Percentiles rank a stretch among this genome's conserved stretches.
Conservation (phyloP, 2,329 filamentous ascomycete species). For the Diaporthe capsici region DNA sequence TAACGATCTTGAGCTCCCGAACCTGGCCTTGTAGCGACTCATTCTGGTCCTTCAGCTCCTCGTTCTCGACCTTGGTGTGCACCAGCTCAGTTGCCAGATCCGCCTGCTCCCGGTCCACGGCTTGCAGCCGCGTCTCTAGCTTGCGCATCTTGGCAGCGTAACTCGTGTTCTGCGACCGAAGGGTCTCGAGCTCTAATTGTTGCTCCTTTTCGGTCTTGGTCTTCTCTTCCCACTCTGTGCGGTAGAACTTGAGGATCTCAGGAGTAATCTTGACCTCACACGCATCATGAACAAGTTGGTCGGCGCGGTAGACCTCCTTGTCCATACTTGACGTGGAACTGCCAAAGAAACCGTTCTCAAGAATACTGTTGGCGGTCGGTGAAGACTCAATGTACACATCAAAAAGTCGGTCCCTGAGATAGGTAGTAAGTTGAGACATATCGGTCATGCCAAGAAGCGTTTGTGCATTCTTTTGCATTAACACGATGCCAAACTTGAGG, state of each 20-base stretch:
- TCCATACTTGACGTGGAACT: slow-evolving; percentile 90
- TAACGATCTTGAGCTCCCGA: slow-evolving; percentile 85
- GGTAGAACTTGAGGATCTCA: slow-evolving; percentile 85
- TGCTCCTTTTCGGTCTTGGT: slow-evolving; percentile 85
- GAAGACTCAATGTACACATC: slow-evolving; percentile 97
- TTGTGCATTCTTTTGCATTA: slow-evolving; percentile 94
- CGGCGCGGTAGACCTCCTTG: slow-evolving; percentile 95
- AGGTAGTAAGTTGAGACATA: slow-evolving; percentile 89
- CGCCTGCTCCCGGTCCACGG: slow-evolving; percentile 91
- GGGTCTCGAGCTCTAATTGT: slow-evolving; percentile 82
- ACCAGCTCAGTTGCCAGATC: slow-evolving; percentile 92
- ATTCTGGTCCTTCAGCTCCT: slow-evolving; percentile 89
- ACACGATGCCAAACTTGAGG: slow-evolving; percentile 91
- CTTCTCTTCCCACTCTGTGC: slow-evolving; percentile 92
- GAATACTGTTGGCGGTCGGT: slow-evolving; percentile 90
- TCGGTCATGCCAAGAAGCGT: slow-evolving; percentile 87
- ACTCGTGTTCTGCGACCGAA: slow-evolving; percentile 76
- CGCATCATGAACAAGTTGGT: slow-evolving; percentile 92
- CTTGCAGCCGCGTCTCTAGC: slow-evolving; percentile 89
- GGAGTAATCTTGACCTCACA: slow-evolving; percentile 89
- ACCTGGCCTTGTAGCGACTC: slow-evolving; percentile 90
- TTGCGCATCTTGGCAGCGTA: slow-evolving; percentile 84
- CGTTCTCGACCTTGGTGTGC: slow-evolving; percentile 92
- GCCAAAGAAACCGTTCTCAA: slow-evolving; percentile 98
- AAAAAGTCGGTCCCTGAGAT: slow-evolving; percentile 93